Conservation (phyloP, 306 rosid species). For the Fagus sylvatica region DNA sequence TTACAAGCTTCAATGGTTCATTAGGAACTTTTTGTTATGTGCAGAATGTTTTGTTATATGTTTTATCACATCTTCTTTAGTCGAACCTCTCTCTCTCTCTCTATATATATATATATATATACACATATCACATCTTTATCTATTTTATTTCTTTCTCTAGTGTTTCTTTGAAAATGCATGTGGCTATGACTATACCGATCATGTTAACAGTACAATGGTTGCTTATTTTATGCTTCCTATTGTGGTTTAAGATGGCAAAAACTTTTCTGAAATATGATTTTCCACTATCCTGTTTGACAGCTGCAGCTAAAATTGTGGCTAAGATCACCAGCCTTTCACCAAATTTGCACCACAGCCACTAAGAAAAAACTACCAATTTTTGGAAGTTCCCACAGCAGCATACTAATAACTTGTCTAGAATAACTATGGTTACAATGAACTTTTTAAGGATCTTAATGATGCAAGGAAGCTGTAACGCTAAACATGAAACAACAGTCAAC, state of each 20-base stretch:
- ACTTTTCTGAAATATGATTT: neutral
- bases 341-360: neutral
- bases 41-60: neutral
- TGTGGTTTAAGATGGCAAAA: neutral
- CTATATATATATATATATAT: too few relatives aligned
- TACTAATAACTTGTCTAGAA: neutral
- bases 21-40: neutral
- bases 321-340: neutral
- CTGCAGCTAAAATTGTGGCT: neutral
- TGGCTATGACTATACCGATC: neutral
- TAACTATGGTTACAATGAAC: neutral
- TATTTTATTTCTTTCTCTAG: neutral
- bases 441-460: neutral
- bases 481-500: constrained; percentile 26
- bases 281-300: neutral
- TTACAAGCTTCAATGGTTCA: neutral
- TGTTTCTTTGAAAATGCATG: neutral
- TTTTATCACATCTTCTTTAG: neutral
- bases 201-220: neutral
- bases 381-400: neutral
- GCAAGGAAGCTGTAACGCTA: constrained; percentile 12
- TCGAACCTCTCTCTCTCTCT: too few relatives aligned
- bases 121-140: neutral
- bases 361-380: neutral
- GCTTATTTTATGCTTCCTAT: neutral